Conservation (phyloP, 768 basidiomycete genomes). For the Tulasnella sp. region DNA sequence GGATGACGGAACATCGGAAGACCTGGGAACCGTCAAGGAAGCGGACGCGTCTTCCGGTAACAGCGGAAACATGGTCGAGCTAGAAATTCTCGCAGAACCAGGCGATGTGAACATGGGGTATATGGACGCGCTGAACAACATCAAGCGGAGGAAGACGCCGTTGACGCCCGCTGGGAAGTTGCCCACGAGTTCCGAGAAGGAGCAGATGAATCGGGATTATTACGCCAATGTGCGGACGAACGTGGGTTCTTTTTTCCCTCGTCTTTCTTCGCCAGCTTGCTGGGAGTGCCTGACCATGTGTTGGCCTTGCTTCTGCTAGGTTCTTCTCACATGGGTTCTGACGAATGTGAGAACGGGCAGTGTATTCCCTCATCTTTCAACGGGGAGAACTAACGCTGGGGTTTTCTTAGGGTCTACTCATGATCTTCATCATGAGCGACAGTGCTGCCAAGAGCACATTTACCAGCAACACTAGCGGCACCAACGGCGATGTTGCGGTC, state of each 20-base stretch:
- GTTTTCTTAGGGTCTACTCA: slow-evolving; percentile 48
- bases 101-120: slow-evolving; percentile 78
- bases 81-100: slow-evolving; percentile 71
- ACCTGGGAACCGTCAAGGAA: slow-evolving; percentile 78
- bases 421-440: slow-evolving; percentile 56
- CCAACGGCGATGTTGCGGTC: too few relatives aligned
- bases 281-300: slow-evolving; percentile 19
- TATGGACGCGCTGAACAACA: slow-evolving; percentile 67
- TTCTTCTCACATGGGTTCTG: slow-evolving; percentile 69
- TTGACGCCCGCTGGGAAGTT: slow-evolving; percentile 30
- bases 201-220: slow-evolving; percentile 70
- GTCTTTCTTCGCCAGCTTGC: slow-evolving; percentile 19
- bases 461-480: slow-evolving; percentile 34
- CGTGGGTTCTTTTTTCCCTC: slow-evolving; percentile 27
- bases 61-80: slow-evolving; percentile 42
- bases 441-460: slow-evolving; percentile 53
- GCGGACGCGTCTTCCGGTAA: slow-evolving; percentile 42
- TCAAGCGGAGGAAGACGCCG: slow-evolving; percentile 39
- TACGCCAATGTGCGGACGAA: slow-evolving; percentile 83
- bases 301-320: slow-evolving; percentile 27
- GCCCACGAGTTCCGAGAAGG: slow-evolving; percentile 44
- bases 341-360: slow-evolving; percentile 49
- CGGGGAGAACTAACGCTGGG: background rate
- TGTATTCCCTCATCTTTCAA: background rate
- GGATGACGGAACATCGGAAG: slow-evolving; percentile 64